A percentile compares a stretch with the other conserved stretches of the same genome.
Conservation (phyloP, 1,284 basidiomycete genomes). For the Apiotrichum gracile region DNA sequence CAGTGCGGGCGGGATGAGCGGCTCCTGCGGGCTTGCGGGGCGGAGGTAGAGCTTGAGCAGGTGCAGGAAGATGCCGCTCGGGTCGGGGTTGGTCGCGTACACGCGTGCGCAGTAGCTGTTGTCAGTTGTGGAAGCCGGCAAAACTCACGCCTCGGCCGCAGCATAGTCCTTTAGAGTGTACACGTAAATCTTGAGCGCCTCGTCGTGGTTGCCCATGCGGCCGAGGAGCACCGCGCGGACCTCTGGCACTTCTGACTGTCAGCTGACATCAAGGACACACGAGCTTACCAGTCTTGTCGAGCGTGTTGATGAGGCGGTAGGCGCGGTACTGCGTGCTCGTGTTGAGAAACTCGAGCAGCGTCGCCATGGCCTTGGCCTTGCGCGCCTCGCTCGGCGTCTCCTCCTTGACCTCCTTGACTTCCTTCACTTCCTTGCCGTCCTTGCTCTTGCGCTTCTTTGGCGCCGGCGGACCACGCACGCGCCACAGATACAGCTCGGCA, state of each 20-base stretch:
- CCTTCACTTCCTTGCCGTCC: constrained; percentile 4
- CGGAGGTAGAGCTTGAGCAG: constrained; percentile 83
- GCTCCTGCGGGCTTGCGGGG: constrained; percentile 7
- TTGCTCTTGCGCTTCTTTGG: constrained; percentile 24
- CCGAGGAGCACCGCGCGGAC: constrained; percentile 86
- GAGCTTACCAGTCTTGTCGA: constrained; percentile 65
- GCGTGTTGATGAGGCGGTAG: constrained; percentile 68
- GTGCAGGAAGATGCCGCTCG: constrained; percentile 67
- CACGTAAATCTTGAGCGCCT: constrained; percentile 87
- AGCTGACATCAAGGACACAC: neutral
- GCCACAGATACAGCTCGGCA: constrained; percentile 68
- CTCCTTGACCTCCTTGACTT: constrained; percentile 50
- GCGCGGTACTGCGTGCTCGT: constrained; percentile 66
- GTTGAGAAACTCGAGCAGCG: constrained; percentile 68
- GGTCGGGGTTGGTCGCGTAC: constrained; percentile 57
- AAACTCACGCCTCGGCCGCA: constrained; percentile 79
- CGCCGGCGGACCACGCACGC: constrained; percentile 37
- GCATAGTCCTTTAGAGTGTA: constrained; percentile 71
- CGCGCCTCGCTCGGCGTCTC: neutral
- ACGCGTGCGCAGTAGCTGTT: constrained; percentile 77
- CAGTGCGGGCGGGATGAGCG: constrained; percentile 68
- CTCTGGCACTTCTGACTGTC: constrained; percentile 63
- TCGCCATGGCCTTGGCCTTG: neutral
- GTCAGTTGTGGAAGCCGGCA: neutral
- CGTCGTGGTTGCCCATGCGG: constrained; percentile 81